phyloP scores from a whole-genome alignment of 208 protist species.

The Hexamita inflata region DNA sequence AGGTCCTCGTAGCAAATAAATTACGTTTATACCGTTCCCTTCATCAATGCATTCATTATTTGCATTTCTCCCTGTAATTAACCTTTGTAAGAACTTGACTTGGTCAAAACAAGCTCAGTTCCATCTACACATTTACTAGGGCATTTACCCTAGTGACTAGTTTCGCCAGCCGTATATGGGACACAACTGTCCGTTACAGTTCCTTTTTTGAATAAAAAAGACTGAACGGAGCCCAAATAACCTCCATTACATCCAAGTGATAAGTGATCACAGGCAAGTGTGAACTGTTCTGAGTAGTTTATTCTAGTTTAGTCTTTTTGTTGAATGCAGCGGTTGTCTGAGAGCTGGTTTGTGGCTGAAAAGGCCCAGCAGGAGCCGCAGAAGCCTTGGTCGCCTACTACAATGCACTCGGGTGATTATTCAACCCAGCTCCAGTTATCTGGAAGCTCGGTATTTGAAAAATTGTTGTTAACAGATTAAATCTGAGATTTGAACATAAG shows the following conservation, averaged over 20 bases:
- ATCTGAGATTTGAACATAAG: no score
- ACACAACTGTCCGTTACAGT: neutral
- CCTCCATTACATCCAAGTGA: neutral
- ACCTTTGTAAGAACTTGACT: neutral
- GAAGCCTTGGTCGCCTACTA: neutral
- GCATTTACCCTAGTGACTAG: neutral
- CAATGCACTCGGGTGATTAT: no score
- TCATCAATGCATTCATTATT: neutral
- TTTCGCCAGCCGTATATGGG: neutral
- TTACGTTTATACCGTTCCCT: neutral
- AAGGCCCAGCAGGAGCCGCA: neutral
- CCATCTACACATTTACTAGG: neutral
- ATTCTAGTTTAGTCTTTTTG: neutral
- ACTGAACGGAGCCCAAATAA: neutral
- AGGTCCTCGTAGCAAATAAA: constrained; percentile 49
- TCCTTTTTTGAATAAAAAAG: neutral
- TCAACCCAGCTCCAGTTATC: no score
- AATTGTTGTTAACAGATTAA: no score
- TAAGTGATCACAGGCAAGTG: neutral
- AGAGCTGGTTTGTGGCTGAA: neutral
- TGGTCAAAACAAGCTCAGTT: neutral
- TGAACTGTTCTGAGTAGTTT: neutral
- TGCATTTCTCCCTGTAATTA: neutral
- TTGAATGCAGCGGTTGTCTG: neutral
- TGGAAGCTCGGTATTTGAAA: no score